Base-by-base conservation (phyloP, 1,284 basidiomycete genomes). In the Stereum hirsutum region DNA sequence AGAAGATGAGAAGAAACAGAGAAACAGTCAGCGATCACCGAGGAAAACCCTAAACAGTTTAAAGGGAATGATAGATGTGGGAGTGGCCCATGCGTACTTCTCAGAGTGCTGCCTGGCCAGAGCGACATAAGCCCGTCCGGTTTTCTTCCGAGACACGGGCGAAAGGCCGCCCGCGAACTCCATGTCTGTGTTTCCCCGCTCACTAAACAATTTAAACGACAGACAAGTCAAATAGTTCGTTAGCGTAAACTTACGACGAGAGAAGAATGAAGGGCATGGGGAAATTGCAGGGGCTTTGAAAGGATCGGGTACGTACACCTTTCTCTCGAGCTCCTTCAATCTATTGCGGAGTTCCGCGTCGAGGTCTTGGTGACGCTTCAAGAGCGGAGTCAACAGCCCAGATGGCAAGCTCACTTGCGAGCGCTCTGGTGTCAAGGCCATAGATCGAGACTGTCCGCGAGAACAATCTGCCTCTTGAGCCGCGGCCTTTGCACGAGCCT, bases 71-170 rank as follows among this genome's bases (percentile, higher is more conserved):
- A 26, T 19, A 10, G 10, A 5, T 35, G 33, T 8, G 4, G 4
- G 33, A 28, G 20, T 32, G 10, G 3, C 30, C n/a, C 15, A 23
- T 24, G 39, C 63, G n/a, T 54, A 85, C 83, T 83, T 82, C 59
- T 84, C 78, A 3, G 81, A 81, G 57, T 84, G 79, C n/a, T 78
- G 71, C 23, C 84, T 68, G 12, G 84, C 85, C 15, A 86, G 72
- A 19, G 81, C 73, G 27, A 87, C 81, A 54, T 84, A 86, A 3
- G 83, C 81, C 19, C 81, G 66, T 10, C 84, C 83, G 0, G 77
- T 80, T 63, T 81, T 83, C 70, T 86, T 87, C 57, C 73, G 75
- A 6, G 81, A 81, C 20, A 73, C 65, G 3, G 84, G 82, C 4
- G 82, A 83, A 42, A 86, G 60, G 4, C 72, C 71, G 51, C 75